phyloP scores from a whole-genome alignment of 2,329 filamentous ascomycete genomes.

The Aspergillus awamori region DNA sequence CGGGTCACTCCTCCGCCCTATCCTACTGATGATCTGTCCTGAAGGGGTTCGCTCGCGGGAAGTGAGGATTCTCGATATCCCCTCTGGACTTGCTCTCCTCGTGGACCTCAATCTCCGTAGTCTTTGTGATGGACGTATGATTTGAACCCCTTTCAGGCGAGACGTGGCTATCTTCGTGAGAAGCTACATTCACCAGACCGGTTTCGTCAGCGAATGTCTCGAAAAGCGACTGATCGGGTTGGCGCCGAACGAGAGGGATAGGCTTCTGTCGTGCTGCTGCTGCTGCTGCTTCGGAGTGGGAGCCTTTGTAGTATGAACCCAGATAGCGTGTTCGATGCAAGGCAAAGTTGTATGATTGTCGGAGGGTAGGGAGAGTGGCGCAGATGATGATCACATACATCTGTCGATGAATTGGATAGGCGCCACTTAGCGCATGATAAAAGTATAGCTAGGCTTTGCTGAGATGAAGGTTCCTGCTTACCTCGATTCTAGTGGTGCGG shows the following conservation, averaged over 20 bases:
- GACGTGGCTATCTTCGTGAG: constrained; percentile 3
- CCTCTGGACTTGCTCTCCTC: neutral
- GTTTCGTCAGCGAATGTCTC: constrained; percentile 8
- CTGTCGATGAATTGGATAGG: neutral
- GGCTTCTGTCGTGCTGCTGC: neutral
- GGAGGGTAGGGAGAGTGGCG: constrained; percentile 15
- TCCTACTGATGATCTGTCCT: neutral
- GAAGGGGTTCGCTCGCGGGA: constrained; percentile 7
- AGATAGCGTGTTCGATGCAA: constrained; percentile 7
- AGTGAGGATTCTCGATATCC: neutral
- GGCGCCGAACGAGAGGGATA: neutral
- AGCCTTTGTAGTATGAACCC: neutral
- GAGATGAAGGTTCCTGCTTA: no score
- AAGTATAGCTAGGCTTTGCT: no score
- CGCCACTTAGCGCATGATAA: no score
- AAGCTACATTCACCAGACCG: neutral
- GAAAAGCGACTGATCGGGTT: constrained; percentile 12
- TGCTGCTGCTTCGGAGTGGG: neutral
- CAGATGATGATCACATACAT: constrained; percentile 21
- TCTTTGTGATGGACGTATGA: constrained; percentile 6
- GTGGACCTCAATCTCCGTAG: constrained; percentile 9
- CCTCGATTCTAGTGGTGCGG: no score
- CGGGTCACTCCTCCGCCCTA: neutral
- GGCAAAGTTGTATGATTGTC: constrained; percentile 10
- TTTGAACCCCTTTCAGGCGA: neutral